Base-by-base conservation (phyloP, 192 early-diverging fungal species). In the Backusella psychrophila region DNA sequence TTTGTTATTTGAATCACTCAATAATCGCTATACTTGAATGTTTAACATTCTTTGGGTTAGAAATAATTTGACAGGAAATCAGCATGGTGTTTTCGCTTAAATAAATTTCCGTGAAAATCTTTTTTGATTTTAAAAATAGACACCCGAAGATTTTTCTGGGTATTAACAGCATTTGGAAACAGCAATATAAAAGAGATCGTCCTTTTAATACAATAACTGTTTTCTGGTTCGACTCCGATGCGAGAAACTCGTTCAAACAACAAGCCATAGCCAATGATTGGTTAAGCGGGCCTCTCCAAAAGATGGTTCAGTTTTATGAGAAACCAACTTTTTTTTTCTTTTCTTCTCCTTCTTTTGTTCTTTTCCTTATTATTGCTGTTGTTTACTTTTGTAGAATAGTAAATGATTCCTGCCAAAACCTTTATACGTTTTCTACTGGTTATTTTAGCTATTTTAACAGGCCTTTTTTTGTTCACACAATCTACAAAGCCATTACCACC, bases 401-500 rank as follows among this genome's bases (percentile, higher is more conserved):
- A 49, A 49, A 69, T 69, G 17, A 69, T 39, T 41, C 38, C 68
- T 21, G 38, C 12, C 38, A 71, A 33, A 71, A 36, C 70, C 2
- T 5, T 26, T 44, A 49, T 39, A 29, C 35, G 70, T 3, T 31
- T 71, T 44, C 12, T 71, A 49, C 33, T 49, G 26, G 23, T 71
- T 49, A 29, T 68, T n/a, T 36, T 46, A 35, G 26, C 59, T 21
- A 35, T 53, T 21, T 12, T 29, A 23, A 73, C 52, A 14, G 35
- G 52, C 35, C 80, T 74, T 56, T 81, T 63, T 23, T 63, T 63
- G 56, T 63, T 63, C 26, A 63, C 56, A 63, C 56, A 63, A 63
- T 63, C 56, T 63, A 63, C 56, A 63, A 63, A 29, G 11, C 56
- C 56, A 63, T 63, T 63, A 63, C 23, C 4, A 63, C 12, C 56